phyloP scores from a whole-genome alignment of 306 rosid genomes.

The Cucurbita maxima region DNA sequence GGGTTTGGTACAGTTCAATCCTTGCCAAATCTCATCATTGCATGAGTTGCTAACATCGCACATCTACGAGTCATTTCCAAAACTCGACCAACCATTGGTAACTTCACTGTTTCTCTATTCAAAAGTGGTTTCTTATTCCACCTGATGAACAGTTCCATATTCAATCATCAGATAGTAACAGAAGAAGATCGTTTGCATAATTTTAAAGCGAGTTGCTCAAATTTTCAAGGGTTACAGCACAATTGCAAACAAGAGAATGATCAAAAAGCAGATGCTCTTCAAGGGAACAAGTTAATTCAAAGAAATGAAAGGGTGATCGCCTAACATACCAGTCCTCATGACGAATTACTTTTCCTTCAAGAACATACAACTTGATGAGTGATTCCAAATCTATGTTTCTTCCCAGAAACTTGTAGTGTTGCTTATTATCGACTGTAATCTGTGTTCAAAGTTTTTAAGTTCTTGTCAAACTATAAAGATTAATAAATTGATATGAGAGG shows the following conservation, averaged over 20 bases:
- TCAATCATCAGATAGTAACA: neutral
- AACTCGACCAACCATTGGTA: slow-evolving; percentile 49
- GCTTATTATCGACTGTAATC: slow-evolving; percentile 56
- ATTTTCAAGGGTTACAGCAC: neutral
- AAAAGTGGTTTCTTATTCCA: slow-evolving; percentile 68
- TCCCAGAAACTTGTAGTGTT: slow-evolving; percentile 57
- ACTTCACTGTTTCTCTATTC: slow-evolving; percentile 48
- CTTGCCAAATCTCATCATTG: slow-evolving; percentile 72
- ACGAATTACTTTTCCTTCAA: slow-evolving; percentile 56
- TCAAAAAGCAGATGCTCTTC: neutral
- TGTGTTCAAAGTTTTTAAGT: slow-evolving; percentile 14
- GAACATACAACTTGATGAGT: slow-evolving; percentile 53
- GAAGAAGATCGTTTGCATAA: neutral
- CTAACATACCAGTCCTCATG: slow-evolving; percentile 73
- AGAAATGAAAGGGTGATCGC: neutral
- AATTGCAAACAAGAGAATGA: neutral
- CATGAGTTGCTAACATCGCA: slow-evolving; percentile 62
- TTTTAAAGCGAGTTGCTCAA: neutral
- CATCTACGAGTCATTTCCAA: slow-evolving; percentile 54
- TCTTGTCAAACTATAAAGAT: neutral
- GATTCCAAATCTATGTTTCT: slow-evolving; percentile 52
- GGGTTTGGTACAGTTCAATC: slow-evolving; percentile 10
- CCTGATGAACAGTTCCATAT: slow-evolving; percentile 18
- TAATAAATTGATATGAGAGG: neutral
- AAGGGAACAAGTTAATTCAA: neutral